Evolutionary conservation across 2,329 filamentous ascomycete genomes (phyloP).

Genomic region (Ascomycota sp.): DNA sequence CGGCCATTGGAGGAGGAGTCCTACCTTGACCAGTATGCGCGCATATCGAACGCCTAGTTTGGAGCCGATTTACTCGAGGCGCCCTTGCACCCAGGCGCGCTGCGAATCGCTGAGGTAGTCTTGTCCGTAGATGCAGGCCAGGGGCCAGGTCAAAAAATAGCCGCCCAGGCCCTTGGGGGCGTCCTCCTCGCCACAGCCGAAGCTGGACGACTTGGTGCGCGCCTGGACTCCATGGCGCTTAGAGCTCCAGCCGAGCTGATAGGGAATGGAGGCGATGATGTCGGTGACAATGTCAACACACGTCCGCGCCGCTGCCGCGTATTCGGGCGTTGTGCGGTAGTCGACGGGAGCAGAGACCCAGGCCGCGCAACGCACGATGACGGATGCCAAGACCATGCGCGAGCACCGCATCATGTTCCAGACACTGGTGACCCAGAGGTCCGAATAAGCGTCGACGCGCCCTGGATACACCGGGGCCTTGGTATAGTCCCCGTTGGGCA

Average conservation of each 20-base stretch:
- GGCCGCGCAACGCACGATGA: conserved; percentile 37
- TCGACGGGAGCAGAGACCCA: conserved; percentile 40
- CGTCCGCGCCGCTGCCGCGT: conserved; percentile 29
- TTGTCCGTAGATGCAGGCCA: conserved; percentile 30
- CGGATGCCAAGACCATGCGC: conserved; percentile 31
- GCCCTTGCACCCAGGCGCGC: conserved; percentile 31
- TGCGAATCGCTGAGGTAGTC: conserved; percentile 40
- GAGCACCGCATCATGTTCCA: conserved; percentile 35
- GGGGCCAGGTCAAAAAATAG: conserved; percentile 38
- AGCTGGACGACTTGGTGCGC: conserved; percentile 20
- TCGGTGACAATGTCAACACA: conserved; percentile 34
- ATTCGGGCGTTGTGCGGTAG: conserved; percentile 41
- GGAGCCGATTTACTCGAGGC: conserved; percentile 32
- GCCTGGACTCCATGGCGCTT: conserved; percentile 20
- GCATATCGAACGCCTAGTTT: conserved; percentile 38
- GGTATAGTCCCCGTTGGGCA: conserved; percentile 28
- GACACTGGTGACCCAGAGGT: conserved; percentile 36
- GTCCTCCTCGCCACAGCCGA: conserved; percentile 28
- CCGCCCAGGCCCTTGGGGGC: conserved; percentile 33
- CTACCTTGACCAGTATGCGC: conserved; percentile 30
- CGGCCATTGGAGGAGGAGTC: background rate
- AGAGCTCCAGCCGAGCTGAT: conserved; percentile 37
- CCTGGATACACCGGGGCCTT: conserved; percentile 38
- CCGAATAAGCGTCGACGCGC: conserved; percentile 35
- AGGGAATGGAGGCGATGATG: conserved; percentile 40